phyloP scores from a whole-genome alignment of 176 grass and related monocot species.

The Ensete glaucum region DNA sequence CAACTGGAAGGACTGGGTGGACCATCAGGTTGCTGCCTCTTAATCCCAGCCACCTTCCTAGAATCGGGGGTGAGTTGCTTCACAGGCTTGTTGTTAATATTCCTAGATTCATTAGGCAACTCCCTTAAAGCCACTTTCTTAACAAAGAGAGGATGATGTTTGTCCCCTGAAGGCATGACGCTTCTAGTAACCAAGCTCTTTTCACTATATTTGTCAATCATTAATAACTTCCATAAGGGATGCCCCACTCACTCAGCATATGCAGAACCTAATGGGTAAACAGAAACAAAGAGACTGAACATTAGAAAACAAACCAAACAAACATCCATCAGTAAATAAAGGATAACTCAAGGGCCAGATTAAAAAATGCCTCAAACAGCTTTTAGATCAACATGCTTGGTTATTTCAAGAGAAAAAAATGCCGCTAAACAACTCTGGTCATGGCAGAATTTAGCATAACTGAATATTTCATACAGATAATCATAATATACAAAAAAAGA shows the following conservation, averaged over 20 bases:
- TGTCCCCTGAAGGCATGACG: constrained; percentile 54
- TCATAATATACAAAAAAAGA: not conserved
- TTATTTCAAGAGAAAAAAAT: not conserved
- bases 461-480: not conserved
- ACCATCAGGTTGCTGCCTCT: constrained; percentile 41
- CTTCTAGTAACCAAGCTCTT: constrained; percentile 13
- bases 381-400: not conserved
- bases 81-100: constrained; percentile 23
- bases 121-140: constrained; percentile 63
- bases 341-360: not conserved
- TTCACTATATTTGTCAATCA: constrained; percentile 1
- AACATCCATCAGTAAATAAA: not conserved
- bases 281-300: not conserved
- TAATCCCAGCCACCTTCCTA: constrained; percentile 31
- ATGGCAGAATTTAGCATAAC: not conserved
- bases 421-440: not conserved
- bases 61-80: constrained; percentile 24
- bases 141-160: constrained; percentile 40
- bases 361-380: not conserved
- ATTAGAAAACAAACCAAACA: not conserved
- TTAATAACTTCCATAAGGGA: not conserved
- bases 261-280: not conserved
- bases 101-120: constrained; percentile 39
- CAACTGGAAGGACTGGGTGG: constrained; percentile 37
- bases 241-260: not conserved